Evolutionary conservation across 1,284 basidiomycete species (phyloP), one percentile per base, ranked within the genome.

Genomic region (Xerocomus amazonicus): DNA sequence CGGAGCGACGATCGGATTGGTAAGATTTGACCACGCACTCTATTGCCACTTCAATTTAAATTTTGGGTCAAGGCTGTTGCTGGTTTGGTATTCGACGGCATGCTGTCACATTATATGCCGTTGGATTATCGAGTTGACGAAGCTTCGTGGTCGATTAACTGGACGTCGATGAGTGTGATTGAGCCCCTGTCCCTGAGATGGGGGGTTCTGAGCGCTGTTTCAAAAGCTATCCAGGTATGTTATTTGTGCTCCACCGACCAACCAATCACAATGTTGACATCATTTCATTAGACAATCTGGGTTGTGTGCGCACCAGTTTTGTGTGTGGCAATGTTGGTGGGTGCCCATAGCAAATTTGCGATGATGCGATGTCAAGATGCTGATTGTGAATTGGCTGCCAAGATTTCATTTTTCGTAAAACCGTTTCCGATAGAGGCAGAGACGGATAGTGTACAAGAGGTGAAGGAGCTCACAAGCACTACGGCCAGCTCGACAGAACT

Each of bases 1-100:
- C 34, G 88, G 88, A 13, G 84, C 88, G 29, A 89, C 87, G 5
- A 74, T 85, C 43, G 88, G 89, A 53, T 66, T 91, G 69, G 88
- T 87, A 66, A 59, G 82, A 67, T 45, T 57, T 41, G 19, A 26
- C 29, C 44, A 8, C 31, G 33, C 32, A 19, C 29, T 31, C 42
- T 44, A 23, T 49, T 37, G 43, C 51, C 56, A 29, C 40, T 32
- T 37, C 50, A 27, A 48, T 37, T 55, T 50, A 62, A 53, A 43
- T 41, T 53, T 35, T 45, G 43, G 31, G 52, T 54, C 19, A 59
- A 90, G 87, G 79, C 88, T 41, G 73, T 86, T 35, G 81, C 87
- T 50, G 85, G 87, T n/a, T 80, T 86, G 44, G 73, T 87, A 52
- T 89, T 87, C 65, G 75, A 84, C 61, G 78, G 73, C 35, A 71